Percentiles rank a stretch among this genome's conserved stretches.
phyloP scores from a whole-genome alignment of 257 asterid genomes.

The Jaltomata sinuosa region DNA sequence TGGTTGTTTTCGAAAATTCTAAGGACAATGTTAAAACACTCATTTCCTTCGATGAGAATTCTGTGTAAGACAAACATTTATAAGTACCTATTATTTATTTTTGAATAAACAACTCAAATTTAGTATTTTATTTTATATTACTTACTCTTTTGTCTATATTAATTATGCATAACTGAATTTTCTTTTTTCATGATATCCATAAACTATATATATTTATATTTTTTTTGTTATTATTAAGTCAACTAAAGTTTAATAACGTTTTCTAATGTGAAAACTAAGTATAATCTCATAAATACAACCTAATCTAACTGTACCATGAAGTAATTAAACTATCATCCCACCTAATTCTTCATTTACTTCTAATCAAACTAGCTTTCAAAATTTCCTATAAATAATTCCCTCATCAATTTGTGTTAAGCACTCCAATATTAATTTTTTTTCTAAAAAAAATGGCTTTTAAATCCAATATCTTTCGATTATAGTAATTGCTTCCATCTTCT shows the following conservation, averaged over 20 bases:
- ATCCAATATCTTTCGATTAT: not conserved
- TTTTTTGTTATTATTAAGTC: not conserved
- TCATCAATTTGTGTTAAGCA: not conserved
- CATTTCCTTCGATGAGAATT: not conserved
- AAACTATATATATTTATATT: too few species aligned
- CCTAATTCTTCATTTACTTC: too few species aligned
- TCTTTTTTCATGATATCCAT: not conserved
- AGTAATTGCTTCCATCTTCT: not conserved
- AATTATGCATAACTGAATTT: not conserved
- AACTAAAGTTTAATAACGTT: not conserved
- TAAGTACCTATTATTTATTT: not conserved
- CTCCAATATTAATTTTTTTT: not conserved
- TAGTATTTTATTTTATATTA: not conserved
- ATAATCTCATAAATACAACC: too few species aligned
- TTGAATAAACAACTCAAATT: not conserved
- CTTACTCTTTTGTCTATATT: not conserved
- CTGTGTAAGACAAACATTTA: not conserved
- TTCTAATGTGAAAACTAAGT: too few species aligned
- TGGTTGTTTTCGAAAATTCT: not conserved
- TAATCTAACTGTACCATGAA: not conserved
- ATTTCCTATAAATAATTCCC: not conserved
- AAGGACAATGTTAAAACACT: not conserved
- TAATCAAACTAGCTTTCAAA: too few species aligned
- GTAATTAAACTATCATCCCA: too few species aligned
- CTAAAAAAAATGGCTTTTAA: constrained; percentile 2